Base-by-base conservation (phyloP, 768 basidiomycete genomes). In the Leccinum uliginosum region DNA sequence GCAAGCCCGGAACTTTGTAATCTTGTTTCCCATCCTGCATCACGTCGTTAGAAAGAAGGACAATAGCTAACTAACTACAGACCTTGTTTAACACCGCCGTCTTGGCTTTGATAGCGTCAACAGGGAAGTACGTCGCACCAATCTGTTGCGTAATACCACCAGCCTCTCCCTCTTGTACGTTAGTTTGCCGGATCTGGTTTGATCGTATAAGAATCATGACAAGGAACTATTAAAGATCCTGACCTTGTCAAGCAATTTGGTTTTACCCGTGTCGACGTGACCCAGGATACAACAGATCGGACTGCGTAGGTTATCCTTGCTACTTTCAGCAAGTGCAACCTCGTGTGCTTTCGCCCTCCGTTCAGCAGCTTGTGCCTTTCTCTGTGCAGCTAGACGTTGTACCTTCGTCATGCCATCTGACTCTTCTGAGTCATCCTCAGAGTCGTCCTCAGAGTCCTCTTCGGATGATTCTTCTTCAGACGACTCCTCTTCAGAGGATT, bases 71-170 rank as follows among this genome's bases (percentile, higher is more conserved):
- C 27, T 46, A 48, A 51, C 56, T 23, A 65, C 71, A 54, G 61
- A 86, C 92, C 73, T 82, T 88, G 75, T 98, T 96, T 76, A 98
- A 75, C n/a, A 98, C 94, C 14, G 79, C 79, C 6, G 97, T 98
- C 80, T 98, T 98, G 40, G 82, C 83, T 74, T 86, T 84, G 73
- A 99, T 97, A 7, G 96, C 95, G 6, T 93, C 90, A 30, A 89
- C 87, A 34, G 97, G 97, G 85, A 99, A 98, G 78, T 95, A 99
- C 0, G 97, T 98, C 21, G 97, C 97, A 79, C 97, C 97, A 62
- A 99, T 99, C 72, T 99, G 97, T 73, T 98, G 97, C 0, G 97
- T 99, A 72, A 99, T 99, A 76, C 97, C 97, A 62, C 97, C 97
- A 3, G 97, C 97, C 82, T 99, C 97, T 54, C 97, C 97, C 70